These are phyloP conservation scores for Pseudotsuga menziesii DNA, from an alignment of 75 land plant species.

Conservation along the genomic window DNA sequence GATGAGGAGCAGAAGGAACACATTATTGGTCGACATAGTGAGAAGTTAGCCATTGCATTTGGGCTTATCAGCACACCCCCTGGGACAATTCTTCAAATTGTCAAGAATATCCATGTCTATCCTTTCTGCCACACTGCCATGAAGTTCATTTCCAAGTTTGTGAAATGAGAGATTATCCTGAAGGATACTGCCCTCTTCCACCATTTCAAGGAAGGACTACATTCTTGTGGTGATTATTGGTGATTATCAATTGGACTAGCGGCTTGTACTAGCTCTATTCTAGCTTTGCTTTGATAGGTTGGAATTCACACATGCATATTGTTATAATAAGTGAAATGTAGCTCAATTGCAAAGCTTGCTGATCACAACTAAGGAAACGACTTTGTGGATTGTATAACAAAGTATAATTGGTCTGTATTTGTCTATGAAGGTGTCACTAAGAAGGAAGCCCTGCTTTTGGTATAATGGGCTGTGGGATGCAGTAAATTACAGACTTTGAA, in stretches of 20 bases:
- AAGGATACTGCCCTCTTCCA: background rate
- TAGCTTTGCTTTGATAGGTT: no score
- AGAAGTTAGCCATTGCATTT: slow-evolving; percentile 1
- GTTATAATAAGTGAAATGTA: no score
- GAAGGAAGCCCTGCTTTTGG: no score
- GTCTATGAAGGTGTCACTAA: no score
- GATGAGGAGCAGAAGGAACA: slow-evolving; percentile 1
- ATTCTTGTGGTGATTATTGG: background rate
- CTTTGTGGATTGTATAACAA: no score
- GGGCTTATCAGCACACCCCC: background rate
- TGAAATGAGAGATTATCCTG: background rate
- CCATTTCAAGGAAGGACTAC: background rate
- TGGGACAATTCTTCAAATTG: background rate
- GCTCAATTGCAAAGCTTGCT: no score
- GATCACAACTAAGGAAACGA: no score
- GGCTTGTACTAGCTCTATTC: no score
- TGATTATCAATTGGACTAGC: background rate
- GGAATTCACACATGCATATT: no score
- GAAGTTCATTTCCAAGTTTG: background rate
- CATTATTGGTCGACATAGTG: background rate
- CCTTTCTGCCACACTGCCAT: background rate
- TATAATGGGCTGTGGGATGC: slow-evolving; percentile 23
- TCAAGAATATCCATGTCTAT: background rate
- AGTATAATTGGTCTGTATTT: no score
- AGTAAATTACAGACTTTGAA: slow-evolving; percentile 30